Evolutionary conservation across 495 filamentous ascomycete genomes (phyloP).

Genomic region (Aspergillus steynii): DNA sequence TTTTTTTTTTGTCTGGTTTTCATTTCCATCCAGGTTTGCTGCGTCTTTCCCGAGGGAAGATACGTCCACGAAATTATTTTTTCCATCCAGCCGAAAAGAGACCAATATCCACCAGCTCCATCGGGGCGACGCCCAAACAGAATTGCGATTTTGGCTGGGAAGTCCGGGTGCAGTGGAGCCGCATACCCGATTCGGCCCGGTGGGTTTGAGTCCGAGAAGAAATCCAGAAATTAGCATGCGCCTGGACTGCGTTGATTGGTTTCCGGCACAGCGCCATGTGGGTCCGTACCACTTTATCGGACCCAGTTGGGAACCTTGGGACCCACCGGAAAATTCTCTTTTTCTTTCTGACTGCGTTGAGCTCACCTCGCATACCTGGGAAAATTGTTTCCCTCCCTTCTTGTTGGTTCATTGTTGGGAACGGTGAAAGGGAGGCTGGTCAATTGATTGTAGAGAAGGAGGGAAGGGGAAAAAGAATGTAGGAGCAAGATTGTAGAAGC

Average conservation of each 20-base stretch:
- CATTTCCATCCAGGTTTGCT: background rate
- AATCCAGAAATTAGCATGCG: slow-evolving; percentile 16
- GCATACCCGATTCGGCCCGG: slow-evolving; percentile 32
- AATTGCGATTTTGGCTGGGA: background rate
- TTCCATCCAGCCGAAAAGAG: slow-evolving; percentile 3
- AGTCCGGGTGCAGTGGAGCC: slow-evolving; percentile 26
- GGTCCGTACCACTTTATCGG: slow-evolving; percentile 23
- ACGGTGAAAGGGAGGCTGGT: background rate
- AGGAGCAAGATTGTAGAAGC: background rate
- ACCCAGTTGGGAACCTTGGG: slow-evolving; percentile 16
- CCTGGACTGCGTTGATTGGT: slow-evolving; percentile 6
- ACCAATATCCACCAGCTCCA: background rate
- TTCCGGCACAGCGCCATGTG: slow-evolving; percentile 10
- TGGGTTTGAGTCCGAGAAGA: slow-evolving; percentile 24
- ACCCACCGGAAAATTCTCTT: slow-evolving; percentile 21
- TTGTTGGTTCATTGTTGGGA: background rate
- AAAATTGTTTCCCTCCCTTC: background rate
- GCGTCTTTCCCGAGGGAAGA: background rate
- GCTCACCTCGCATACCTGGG: background rate
- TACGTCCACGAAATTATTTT: background rate
- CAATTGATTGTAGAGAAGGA: background rate
- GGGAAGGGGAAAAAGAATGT: background rate
- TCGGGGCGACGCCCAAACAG: background rate
- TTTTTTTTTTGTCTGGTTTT: background rate
- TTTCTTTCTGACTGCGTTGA: slow-evolving; percentile 11